Evolutionary conservation across 2,329 filamentous ascomycete species (phyloP).

Genomic region (Stagonosporopsis tanaceti): DNA sequence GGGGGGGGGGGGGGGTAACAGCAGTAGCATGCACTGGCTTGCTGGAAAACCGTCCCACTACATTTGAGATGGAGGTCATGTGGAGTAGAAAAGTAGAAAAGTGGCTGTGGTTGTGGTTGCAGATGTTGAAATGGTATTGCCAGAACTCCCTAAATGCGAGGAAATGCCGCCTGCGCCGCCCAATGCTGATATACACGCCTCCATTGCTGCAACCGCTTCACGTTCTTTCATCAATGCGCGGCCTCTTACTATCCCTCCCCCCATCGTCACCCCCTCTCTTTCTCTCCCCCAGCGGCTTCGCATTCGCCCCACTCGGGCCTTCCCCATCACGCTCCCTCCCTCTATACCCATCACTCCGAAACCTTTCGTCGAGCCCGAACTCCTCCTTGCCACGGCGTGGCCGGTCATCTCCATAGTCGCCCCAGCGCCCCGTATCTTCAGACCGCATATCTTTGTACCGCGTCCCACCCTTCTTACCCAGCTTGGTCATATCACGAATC

Average conservation of each 20-base stretch:
- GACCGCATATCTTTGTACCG: conserved; percentile 87
- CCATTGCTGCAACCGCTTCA: background rate
- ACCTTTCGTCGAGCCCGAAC: conserved; percentile 69
- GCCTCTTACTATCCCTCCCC: conserved; percentile 55
- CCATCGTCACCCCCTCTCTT: conserved; percentile 54
- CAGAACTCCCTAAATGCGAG: background rate
- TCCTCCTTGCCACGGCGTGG: conserved; percentile 51
- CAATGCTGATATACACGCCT: background rate
- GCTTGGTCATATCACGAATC: conserved; percentile 89
- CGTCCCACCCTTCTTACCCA: conserved; percentile 90
- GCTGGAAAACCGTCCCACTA: too few relatives aligned
- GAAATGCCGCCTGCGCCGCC: background rate
- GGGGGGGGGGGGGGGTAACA: too few relatives aligned
- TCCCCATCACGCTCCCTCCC: conserved; percentile 45
- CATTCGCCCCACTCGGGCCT: conserved; percentile 72
- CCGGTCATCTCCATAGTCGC: conserved; percentile 64
- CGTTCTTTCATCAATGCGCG: conserved; percentile 46
- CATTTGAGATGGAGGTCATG: too few relatives aligned
- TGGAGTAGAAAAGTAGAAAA: background rate
- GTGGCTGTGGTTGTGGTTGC: background rate
- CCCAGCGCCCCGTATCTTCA: conserved; percentile 93
- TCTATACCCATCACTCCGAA: conserved; percentile 67
- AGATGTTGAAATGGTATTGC: background rate
- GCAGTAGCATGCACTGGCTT: too few relatives aligned
- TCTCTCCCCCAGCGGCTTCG: conserved; percentile 71